Conservation (phyloP, 805 yeast species). For the Kodamaea fukazawae region DNA sequence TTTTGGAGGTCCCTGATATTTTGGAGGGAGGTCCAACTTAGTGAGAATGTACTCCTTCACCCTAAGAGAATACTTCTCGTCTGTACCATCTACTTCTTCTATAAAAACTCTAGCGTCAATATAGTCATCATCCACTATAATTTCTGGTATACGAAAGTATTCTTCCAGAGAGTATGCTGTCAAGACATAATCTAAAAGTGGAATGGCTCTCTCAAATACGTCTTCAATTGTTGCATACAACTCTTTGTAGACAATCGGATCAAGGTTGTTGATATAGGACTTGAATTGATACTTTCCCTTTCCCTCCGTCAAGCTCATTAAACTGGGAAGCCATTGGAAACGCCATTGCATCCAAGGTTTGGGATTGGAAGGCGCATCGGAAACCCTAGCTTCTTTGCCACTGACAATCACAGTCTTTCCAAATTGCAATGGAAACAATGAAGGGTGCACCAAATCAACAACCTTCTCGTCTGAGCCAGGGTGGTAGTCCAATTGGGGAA, state of each 20-base stretch:
- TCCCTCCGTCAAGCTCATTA: conserved; percentile 5
- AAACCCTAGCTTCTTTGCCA: conserved; percentile 3
- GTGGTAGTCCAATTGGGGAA: conserved; percentile 12
- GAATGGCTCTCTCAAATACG: conserved; percentile 27
- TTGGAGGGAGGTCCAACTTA: conserved; percentile 5
- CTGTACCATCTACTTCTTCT: too few species aligned
- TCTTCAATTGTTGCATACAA: conserved; percentile 30
- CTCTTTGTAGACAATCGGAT: conserved; percentile 24
- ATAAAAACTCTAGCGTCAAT: too few species aligned
- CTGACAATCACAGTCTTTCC: conserved; percentile 12
- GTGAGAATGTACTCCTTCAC: too few species aligned
- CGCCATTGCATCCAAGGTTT: conserved; percentile 1
- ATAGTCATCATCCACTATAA: neutral
- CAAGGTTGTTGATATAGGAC: conserved; percentile 42
- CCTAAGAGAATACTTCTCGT: too few species aligned
- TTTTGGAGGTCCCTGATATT: conserved; percentile 5
- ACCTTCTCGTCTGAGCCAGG: conserved; percentile 14
- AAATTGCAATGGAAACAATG: conserved; percentile 18
- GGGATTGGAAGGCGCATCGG: neutral
- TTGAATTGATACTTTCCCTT: conserved; percentile 18
- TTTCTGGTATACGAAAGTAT: conserved; percentile 2
- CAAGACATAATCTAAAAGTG: conserved; percentile 30
- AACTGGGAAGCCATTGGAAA: conserved; percentile 18
- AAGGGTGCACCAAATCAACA: conserved; percentile 21
- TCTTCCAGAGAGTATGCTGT: conserved; percentile 21